phyloP scores from a whole-genome alignment of 2,329 filamentous ascomycete genomes.

The Apiospora hydei region DNA sequence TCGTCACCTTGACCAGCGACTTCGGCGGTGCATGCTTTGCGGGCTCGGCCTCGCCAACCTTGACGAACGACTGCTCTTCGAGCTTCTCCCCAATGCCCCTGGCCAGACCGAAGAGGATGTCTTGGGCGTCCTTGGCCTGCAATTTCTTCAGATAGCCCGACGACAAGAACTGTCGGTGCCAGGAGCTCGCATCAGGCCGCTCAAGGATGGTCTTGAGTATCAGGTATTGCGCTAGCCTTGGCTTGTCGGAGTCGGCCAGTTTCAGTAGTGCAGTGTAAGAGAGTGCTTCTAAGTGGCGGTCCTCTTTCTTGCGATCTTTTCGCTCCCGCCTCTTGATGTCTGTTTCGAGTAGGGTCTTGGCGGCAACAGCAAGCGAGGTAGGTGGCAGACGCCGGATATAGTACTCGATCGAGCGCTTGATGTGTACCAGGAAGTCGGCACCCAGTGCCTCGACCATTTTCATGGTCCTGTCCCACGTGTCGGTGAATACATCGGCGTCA shows the following conservation, averaged over 20 bases:
- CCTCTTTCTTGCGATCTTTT: neutral
- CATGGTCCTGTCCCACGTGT: neutral
- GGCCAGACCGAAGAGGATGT: constrained; percentile 40
- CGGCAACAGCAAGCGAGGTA: neutral
- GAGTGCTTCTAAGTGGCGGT: neutral
- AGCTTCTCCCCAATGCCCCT: constrained; percentile 40
- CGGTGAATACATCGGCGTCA: neutral
- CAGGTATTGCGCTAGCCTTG: constrained; percentile 39
- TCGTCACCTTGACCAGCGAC: constrained; percentile 44
- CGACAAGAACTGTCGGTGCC: constrained; percentile 43
- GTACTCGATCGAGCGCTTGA: neutral
- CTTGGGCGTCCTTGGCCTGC: constrained; percentile 34
- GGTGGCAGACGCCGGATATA: neutral
- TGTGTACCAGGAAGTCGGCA: neutral
- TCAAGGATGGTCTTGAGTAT: constrained; percentile 42
- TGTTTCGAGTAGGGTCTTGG: neutral
- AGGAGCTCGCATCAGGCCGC: constrained; percentile 40
- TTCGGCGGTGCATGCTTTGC: constrained; percentile 21
- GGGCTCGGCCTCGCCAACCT: constrained; percentile 30
- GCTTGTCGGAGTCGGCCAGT: constrained; percentile 40
- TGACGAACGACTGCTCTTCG: constrained; percentile 29
- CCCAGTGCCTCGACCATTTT: constrained; percentile 5
- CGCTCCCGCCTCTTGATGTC: neutral
- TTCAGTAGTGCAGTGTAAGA: neutral
- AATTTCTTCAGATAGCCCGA: constrained; percentile 38